Evolutionary conservation across 2,329 filamentous ascomycete species (phyloP).

Genomic region (Cryphonectria nitschkei): DNA sequence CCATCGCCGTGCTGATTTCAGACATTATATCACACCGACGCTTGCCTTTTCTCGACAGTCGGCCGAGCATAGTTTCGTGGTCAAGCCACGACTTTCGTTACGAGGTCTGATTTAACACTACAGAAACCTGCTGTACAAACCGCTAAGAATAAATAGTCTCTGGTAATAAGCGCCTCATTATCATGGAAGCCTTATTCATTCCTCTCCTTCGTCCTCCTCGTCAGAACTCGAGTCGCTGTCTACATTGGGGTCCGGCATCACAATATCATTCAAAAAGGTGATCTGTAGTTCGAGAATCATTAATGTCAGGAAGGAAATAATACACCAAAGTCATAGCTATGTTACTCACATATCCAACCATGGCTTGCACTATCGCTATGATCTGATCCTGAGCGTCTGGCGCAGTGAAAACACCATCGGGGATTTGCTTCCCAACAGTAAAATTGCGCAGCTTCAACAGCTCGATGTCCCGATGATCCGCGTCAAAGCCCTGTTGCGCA

Average conservation of each 20-base stretch:
- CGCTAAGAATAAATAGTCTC: background rate
- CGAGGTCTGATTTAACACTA: background rate
- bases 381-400: constrained; percentile 68
- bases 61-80: no score
- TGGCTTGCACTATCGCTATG: constrained; percentile 63
- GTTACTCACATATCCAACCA: constrained; percentile 79
- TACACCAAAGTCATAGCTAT: constrained; percentile 22
- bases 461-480: constrained; percentile 77
- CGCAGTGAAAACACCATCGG: constrained; percentile 66
- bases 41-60: no score
- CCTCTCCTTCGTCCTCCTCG: constrained; percentile 36
- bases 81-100: no score
- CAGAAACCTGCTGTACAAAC: background rate
- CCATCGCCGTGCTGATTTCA: no score
- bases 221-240: constrained; percentile 55
- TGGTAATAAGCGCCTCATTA: background rate
- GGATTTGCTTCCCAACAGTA: constrained; percentile 68
- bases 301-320: constrained; percentile 9
- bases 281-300: constrained; percentile 50
- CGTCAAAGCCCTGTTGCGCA: constrained; percentile 67
- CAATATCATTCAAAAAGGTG: constrained; percentile 71
- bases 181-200: background rate
- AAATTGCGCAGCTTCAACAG: constrained; percentile 81
- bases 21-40: no score
- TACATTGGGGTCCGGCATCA: constrained; percentile 68